Evolutionary conservation across 2,329 filamentous ascomycete species (phyloP).

Genomic region (Aspergillus terreus): DNA sequence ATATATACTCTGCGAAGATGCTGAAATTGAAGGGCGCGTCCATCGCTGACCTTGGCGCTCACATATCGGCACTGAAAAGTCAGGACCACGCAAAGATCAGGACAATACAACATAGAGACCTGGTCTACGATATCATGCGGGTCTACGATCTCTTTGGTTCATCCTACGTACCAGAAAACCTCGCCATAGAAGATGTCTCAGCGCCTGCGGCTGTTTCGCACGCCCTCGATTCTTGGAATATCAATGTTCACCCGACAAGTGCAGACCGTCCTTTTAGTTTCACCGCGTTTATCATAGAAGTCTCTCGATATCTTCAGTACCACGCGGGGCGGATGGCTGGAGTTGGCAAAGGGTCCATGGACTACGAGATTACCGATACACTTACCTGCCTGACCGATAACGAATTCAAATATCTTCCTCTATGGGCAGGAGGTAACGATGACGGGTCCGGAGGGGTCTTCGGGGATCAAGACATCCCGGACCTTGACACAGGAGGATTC

Average conservation of each 20-base stretch:
- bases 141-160: background rate
- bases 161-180: background rate
- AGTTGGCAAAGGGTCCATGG: constrained; percentile 7
- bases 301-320: constrained; percentile 8
- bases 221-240: background rate
- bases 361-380: constrained; percentile 31
- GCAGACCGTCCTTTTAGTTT: background rate
- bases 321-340: constrained; percentile 18
- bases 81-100: constrained; percentile 10
- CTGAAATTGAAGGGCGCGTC: background rate
- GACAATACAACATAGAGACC: background rate
- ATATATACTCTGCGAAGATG: too few species aligned
- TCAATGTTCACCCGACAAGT: too few species aligned
- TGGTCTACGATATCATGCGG: background rate
- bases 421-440: constrained; percentile 61
- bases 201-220: background rate
- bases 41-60: constrained; percentile 10
- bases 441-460: constrained; percentile 52
- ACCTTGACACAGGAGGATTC: constrained; percentile 33
- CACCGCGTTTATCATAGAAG: constrained; percentile 5
- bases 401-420: constrained; percentile 61
- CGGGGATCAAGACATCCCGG: constrained; percentile 32
- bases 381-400: constrained; percentile 53
- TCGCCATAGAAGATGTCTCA: background rate
- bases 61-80: constrained; percentile 5